Evolutionary conservation across 768 basidiomycete genomes (phyloP).

Genomic region (Coprinellus aureogranulatus): DNA sequence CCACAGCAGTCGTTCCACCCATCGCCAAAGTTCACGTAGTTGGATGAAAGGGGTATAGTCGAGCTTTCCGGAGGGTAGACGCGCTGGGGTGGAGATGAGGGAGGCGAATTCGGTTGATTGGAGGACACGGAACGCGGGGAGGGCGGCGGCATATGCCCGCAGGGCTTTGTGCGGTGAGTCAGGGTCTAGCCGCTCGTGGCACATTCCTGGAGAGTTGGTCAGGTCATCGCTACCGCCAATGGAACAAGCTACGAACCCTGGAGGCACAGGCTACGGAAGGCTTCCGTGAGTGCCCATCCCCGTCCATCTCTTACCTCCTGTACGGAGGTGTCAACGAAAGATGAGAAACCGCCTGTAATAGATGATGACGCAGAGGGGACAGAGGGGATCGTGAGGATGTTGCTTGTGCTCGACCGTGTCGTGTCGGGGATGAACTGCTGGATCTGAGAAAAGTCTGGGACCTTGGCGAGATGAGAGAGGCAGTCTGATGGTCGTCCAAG

Average conservation of each 20-base stretch:
- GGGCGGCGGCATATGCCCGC: slow-evolving; percentile 50
- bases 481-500: slow-evolving; percentile 65
- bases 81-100: slow-evolving; percentile 18
- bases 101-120: slow-evolving; percentile 43
- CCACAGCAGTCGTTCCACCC: slow-evolving; percentile 80
- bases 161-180: slow-evolving; percentile 50
- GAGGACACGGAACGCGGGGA: slow-evolving; percentile 52
- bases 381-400: slow-evolving; percentile 20
- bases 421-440: slow-evolving; percentile 52
- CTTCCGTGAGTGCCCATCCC: slow-evolving; percentile 71
- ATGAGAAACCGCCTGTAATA: slow-evolving; percentile 48
- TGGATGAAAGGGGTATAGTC: slow-evolving; percentile 57
- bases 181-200: slow-evolving; percentile 58
- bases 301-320: slow-evolving; percentile 66
- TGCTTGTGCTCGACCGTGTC: slow-evolving; percentile 34
- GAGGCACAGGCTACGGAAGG: slow-evolving; percentile 72
- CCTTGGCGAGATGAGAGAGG: slow-evolving; percentile 52
- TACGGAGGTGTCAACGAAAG: slow-evolving; percentile 37
- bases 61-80: slow-evolving; percentile 30
- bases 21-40: slow-evolving; percentile 84
- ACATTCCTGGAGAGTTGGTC: slow-evolving; percentile 58
- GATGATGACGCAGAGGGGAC: slow-evolving; percentile 43
- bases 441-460: slow-evolving; percentile 54
- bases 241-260: slow-evolving; percentile 51
- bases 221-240: neutral